Conservation (phyloP, 139 green algal species). For the Chlamydomonas schloesseri region DNA sequence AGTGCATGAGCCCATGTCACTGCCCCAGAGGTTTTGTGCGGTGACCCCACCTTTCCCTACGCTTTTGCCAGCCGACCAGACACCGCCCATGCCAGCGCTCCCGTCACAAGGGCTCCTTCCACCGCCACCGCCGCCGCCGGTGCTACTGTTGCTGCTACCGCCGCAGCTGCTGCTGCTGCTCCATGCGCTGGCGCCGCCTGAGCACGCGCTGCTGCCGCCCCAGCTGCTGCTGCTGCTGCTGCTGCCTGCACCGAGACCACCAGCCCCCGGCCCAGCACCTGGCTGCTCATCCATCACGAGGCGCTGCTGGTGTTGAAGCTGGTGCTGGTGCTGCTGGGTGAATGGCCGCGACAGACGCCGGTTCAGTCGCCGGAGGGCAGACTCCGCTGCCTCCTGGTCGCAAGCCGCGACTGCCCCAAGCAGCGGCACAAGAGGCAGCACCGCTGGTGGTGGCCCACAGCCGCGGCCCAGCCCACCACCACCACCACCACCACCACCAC, state of each 20-base stretch:
- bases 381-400: neutral
- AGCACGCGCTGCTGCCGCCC: neutral
- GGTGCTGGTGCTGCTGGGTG: neutral
- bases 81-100: no score
- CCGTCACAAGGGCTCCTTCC: neutral
- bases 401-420: neutral
- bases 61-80: no score
- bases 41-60: no score
- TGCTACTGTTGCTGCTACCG: neutral
- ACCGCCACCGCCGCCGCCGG: neutral
- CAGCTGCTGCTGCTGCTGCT: neutral
- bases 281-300: neutral
- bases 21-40: neutral
- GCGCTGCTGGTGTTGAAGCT: neutral
- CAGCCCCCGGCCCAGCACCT: no score
- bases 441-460: neutral
- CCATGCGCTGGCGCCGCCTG: neutral
- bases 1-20: no score
- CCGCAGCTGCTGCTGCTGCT: neutral
- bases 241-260: neutral
- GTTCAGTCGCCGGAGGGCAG: conserved; percentile 7
- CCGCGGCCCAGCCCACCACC: no score
- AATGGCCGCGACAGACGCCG: neutral
- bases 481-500: no score
- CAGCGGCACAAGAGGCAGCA: conserved; percentile 13